Evolutionary conservation across 495 filamentous ascomycete genomes (phyloP).

Genomic region (Echria macrotheca): DNA sequence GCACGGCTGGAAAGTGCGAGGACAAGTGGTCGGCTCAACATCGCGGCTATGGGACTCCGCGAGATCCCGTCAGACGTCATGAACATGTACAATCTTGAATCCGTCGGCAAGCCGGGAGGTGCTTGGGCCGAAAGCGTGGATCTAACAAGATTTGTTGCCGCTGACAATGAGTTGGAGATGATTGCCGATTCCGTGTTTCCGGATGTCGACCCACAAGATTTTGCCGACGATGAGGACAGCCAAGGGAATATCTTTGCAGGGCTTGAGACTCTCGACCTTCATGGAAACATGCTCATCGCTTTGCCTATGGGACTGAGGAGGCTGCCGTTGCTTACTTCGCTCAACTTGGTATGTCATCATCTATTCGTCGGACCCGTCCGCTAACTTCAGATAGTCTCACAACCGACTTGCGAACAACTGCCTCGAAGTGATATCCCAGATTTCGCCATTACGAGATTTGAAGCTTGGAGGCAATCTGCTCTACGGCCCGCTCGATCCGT

Average conservation of each 20-base stretch:
- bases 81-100: conserved; percentile 80
- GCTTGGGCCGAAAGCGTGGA: conserved; percentile 94
- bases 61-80: conserved; percentile 79
- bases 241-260: conserved; percentile 76
- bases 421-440: conserved; percentile 66
- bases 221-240: conserved; percentile 56
- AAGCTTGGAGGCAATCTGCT: conserved; percentile 76
- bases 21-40: conserved; percentile 78
- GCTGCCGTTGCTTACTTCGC: conserved; percentile 62
- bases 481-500: conserved; percentile 54
- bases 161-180: conserved; percentile 81
- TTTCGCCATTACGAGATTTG: conserved; percentile 67
- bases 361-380: not conserved
- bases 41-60: conserved; percentile 75
- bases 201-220: conserved; percentile 53
- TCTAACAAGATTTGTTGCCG: conserved; percentile 78
- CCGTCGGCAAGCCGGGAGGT: conserved; percentile 44
- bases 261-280: conserved; percentile 75
- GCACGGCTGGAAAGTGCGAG: conserved; percentile 73
- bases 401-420: conserved; percentile 69
- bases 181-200: conserved; percentile 73
- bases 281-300: conserved; percentile 68
- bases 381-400: conserved; percentile 52
- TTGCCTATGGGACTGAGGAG: conserved; percentile 72
- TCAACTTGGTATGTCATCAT: conserved; percentile 63